A percentile compares a stretch with the other conserved stretches of the same genome.
Conservation (phyloP, 257 asterid species). For the Cinchona pubescens region DNA sequence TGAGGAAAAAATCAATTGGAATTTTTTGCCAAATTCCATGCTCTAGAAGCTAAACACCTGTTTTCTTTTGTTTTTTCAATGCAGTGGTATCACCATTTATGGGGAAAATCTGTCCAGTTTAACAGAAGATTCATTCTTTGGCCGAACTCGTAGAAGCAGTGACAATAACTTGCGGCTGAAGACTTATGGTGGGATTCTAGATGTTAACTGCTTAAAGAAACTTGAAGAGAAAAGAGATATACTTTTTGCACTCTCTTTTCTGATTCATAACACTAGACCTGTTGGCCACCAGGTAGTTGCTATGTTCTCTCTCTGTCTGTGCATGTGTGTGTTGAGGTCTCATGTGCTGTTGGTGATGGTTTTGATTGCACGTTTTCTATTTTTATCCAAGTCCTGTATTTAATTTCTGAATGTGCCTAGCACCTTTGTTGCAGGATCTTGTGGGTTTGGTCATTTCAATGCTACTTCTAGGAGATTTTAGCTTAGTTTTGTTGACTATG, state of each 20-base stretch:
- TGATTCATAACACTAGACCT: conserved; percentile 86
- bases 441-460: conserved; percentile 93
- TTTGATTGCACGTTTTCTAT: background rate
- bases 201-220: conserved; percentile 62
- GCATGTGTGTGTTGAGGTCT: background rate
- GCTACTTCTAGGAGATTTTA: conserved; percentile 95
- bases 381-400: background rate
- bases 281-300: conserved; percentile 88
- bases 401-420: conserved; percentile 2
- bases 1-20: background rate
- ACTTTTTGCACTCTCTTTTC: conserved; percentile 69
- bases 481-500: conserved; percentile 90
- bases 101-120: conserved; percentile 20
- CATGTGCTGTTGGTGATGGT: background rate
- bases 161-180: conserved; percentile 49
- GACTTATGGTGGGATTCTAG: conserved; percentile 60
- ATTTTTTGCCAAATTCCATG: background rate
- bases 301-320: background rate
- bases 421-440: conserved; percentile 69
- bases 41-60: background rate
- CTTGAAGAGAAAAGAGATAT: conserved; percentile 79
- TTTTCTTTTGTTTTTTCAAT: conserved; percentile 18
- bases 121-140: conserved; percentile 42
- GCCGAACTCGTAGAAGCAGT: conserved; percentile 35
- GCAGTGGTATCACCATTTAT: conserved; percentile 36